Evolutionary conservation across 2,329 filamentous ascomycete species (phyloP), one percentile per base, ranked within the genome.

Genomic region (Alternaria brassicae): DNA sequence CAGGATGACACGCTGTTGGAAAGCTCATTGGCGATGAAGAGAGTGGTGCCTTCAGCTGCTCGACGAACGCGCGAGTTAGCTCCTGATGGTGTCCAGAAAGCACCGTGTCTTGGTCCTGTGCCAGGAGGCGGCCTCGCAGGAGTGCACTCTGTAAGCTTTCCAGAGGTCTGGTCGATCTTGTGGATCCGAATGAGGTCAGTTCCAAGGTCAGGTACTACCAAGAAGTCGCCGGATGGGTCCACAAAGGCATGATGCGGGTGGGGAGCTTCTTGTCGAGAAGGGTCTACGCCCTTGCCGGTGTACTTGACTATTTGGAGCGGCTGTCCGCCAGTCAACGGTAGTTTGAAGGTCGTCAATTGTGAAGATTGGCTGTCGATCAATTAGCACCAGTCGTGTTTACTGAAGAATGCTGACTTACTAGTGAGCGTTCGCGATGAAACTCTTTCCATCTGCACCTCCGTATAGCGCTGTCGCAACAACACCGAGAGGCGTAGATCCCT

Each of bases 161-260:
- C 83, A 1, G 78, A 81, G 3, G 53, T 58, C 21, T 78, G 64
- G 63, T 84, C 77, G 66, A 86, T 82, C 69, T 76, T 77, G 76
- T 84, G 85, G 65, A 86, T 80, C 57, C 84, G 84, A 53, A 86
- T 77, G 21, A 84, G 68, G 65, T 87, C 85, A 5, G 84, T 82
- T 32, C 85, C 85, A 2, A 87, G 79, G 62, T 87, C 85, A 1
- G 83, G 80, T 7, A 81, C 78, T 1, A 87, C 71, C 21, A 86
- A 66, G 67, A 80, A 86, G 36, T 77, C 71, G 12, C 82, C 82
- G 0, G 82, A 82, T 0, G 81, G 83, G 60, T 84, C 84, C 10
- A 78, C 72, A 65, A 84, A 79, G 5, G 80, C 80, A 17, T 83
- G 79, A 73, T 87, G 85, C 7, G 84, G 85, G 65, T 87, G 85